Percentiles rank a stretch among this genome's conserved stretches.
These are phyloP conservation scores for Pugionium cornutum DNA, from an alignment of 345 rosid genomes.

Conservation along the genomic window DNA sequence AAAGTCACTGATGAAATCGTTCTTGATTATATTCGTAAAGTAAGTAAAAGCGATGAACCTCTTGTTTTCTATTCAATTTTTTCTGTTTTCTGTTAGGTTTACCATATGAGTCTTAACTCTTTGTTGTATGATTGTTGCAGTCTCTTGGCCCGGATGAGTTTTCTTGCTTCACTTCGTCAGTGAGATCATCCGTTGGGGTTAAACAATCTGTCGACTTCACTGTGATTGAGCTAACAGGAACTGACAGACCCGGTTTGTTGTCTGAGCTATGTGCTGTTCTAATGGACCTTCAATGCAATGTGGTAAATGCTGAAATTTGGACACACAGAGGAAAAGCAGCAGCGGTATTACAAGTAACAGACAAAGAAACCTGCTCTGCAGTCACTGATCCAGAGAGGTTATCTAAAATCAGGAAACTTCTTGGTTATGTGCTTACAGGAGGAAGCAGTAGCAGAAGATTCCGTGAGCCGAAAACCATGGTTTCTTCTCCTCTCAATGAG, in stretches of 20 bases:
- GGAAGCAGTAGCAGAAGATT: conserved; percentile 52
- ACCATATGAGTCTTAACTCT: conserved; percentile 13
- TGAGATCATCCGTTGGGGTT: conserved; percentile 64
- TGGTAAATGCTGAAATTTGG: conserved; percentile 85
- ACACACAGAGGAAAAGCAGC: conserved; percentile 89
- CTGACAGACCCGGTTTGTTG: conserved; percentile 81
- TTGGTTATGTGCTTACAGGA: conserved; percentile 74
- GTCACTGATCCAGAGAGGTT: conserved; percentile 66
- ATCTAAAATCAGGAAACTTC: conserved; percentile 62
- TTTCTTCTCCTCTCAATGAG: conserved; percentile 49
- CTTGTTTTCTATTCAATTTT: not conserved
- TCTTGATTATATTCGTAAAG: conserved; percentile 74
- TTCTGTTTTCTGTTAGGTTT: not conserved
- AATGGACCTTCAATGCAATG: conserved; percentile 71
- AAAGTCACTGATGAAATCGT: conserved; percentile 69
- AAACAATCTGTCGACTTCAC: conserved; percentile 69
- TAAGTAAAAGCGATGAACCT: conserved; percentile 38
- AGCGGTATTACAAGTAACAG: conserved; percentile 81
- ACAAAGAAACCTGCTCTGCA: conserved; percentile 62
- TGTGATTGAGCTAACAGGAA: conserved; percentile 77
- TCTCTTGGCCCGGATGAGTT: conserved; percentile 66
- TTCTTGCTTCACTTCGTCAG: conserved; percentile 56
- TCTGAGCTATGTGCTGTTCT: conserved; percentile 90
- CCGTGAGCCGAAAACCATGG: conserved; percentile 62
- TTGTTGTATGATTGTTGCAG: conserved; percentile 46